Evolutionary conservation across 2,329 filamentous ascomycete genomes (phyloP), one percentile per base, ranked within the genome.

Genomic region (Aspergillus bombycis): DNA sequence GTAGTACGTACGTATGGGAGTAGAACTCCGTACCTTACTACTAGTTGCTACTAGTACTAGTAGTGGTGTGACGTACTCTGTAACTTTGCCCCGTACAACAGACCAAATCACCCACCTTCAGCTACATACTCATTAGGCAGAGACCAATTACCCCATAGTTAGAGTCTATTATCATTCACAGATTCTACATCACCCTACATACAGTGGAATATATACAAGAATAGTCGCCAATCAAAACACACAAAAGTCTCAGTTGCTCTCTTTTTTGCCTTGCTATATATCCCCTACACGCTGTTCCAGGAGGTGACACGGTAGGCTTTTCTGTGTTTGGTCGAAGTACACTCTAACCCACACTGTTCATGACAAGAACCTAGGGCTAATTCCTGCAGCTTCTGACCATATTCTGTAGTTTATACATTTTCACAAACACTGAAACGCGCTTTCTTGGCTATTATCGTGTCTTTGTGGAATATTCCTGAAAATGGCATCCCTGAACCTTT

Each of bases 401-500:
- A 23, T 16, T n/a, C 32, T 54, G 32, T 19, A 38, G 7, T 36
- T 16, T 54, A 10, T 54, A 19, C 5, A 36, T 4, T 23, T 14
- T 32, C 4, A 26, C 23, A 4, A 8, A 21, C 32, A 6, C 30
- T n/a, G 10, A 11, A 50, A 12, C 28, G 14, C 10, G 23, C 11
- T 30, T 7, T 52, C 23, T 52, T 34, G 19, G 12, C 50, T 19
- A 30, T n/a, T 19, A 4, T 52, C n/a, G 26, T 34, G n/a, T 32
- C 41, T 36, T 28, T 19, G 28, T 28, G 32, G 26, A 62, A 46
- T 11, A 23, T 41, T 55, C 45, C 26, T 46, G 36, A 46, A 57
- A 70, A 95, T 95, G 92, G 89, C 92, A 65, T 91, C 91, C 64
- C 84, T 94, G 70, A 94, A 94, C 74, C 84, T 92, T 60, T 94